These are phyloP conservation scores for Gonium pectorale DNA, from an alignment of 139 green algal genomes.

Conservation along the genomic window DNA sequence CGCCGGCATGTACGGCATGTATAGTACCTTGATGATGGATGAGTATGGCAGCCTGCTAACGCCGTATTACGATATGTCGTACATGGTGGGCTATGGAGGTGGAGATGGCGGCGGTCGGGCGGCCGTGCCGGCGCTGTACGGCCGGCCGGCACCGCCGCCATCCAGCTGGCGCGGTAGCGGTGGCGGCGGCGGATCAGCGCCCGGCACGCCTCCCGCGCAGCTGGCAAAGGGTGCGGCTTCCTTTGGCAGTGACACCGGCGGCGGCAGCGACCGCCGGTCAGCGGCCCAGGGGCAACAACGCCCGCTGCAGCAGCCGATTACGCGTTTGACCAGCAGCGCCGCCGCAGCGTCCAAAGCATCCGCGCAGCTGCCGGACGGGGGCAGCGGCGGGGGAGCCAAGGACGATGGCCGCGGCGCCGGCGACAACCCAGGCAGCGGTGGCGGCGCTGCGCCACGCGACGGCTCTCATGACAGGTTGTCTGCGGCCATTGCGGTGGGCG, in stretches of 20 bases:
- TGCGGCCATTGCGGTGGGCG: too few species aligned
- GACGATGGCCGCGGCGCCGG: not conserved
- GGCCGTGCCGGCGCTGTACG: constrained; percentile 1
- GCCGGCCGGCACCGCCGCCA: not conserved
- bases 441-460: too few species aligned
- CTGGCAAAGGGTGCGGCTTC: not conserved
- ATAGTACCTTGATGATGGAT: not conserved
- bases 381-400: not conserved
- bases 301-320: too few species aligned
- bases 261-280: too few species aligned
- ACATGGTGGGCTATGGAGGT: not conserved
- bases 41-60: constrained; percentile 19
- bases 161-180: not conserved
- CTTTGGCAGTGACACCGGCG: not conserved
- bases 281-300: too few species aligned
- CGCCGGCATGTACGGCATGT: not conserved
- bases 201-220: too few species aligned
- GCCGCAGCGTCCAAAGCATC: too few species aligned
- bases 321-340: too few species aligned
- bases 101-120: too few species aligned
- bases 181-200: not conserved
- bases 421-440: too few species aligned
- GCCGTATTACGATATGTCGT: constrained; percentile 16
- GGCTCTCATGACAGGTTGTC: too few species aligned
- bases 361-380: too few species aligned